Base-by-base conservation (phyloP, 768 basidiomycete genomes). In the Clathrus columnatus region DNA sequence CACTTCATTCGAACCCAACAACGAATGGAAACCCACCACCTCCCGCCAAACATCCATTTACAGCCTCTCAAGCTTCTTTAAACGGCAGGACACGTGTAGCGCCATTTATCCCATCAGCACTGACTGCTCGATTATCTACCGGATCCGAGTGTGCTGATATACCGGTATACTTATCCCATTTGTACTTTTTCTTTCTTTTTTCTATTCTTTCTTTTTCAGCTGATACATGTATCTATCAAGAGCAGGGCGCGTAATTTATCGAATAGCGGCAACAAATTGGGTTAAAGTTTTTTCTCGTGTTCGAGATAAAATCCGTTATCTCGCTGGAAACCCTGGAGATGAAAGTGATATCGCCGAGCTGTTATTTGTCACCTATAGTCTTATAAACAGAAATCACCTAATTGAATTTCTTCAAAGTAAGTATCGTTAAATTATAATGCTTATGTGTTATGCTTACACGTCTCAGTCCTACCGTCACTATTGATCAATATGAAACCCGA, bases 261-360 rank as follows among this genome's bases (percentile, higher is more conserved):
- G 86, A 64, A 76, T 97, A 17, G 92, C 92, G 1, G 85, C 87
- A 0, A 85, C 86, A 11, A 94, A 95, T 66, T 96, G 92, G 91
- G 66, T 70, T 50, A 79, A 87, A 7, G 85, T 95, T 16, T 82
- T 87, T 61, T 68, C 75, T 20, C 77, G 89, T 27, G 76, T 94
- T 53, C 78, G 83, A 45, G 69, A 72, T 45, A 86, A 85, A 69
- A 85, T 93, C 28, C 78, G 81, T 44, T 72, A 73, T 56, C 75
- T 93, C 24, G 83, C 85, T 0, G 60, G 62, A 64, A 70, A 69
- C 47, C 68, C 70, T 6, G 46, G 66, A 7, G 83, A 83, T 41
- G 77, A 77, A 44, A 73, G 73, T 29, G 91, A 95, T 64, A 74
- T 80, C 2, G 72, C 81, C 46, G 93, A 95, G 64, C 68, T 95